A percentile compares a stretch with the other conserved stretches of the same genome.
These are phyloP conservation scores for Fusarium denticulatum DNA, from an alignment of 2,329 filamentous ascomycete species.

Conservation along the genomic window DNA sequence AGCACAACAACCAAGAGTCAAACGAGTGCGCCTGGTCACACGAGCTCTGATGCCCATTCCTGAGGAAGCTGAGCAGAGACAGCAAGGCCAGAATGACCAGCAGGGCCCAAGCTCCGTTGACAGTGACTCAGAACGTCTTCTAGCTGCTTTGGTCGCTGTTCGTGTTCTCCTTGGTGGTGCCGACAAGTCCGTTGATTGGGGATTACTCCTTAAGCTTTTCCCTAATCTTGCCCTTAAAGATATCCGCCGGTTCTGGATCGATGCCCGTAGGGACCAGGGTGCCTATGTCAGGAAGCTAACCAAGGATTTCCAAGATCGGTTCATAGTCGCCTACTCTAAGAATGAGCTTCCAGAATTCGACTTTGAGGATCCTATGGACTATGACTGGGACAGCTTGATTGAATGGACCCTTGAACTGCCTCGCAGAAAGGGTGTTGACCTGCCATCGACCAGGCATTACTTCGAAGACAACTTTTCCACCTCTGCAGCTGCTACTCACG, in stretches of 20 bases:
- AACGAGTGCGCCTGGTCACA: constrained; percentile 45
- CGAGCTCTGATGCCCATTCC: constrained; percentile 45
- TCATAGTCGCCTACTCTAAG: constrained; percentile 72
- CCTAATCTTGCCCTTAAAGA: constrained; percentile 62
- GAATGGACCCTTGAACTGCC: constrained; percentile 71
- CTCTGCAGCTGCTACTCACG: constrained; percentile 49
- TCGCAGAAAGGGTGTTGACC: constrained; percentile 55
- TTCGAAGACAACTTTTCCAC: constrained; percentile 55
- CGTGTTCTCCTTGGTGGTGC: constrained; percentile 69
- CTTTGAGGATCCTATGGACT: constrained; percentile 69
- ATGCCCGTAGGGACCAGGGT: constrained; percentile 60
- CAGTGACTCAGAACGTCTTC: constrained; percentile 47
- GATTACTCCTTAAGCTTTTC: constrained; percentile 65
- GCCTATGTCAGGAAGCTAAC: constrained; percentile 64
- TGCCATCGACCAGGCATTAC: constrained; percentile 59
- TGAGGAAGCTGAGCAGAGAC: not conserved
- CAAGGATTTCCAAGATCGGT: constrained; percentile 71
- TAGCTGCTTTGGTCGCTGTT: constrained; percentile 68
- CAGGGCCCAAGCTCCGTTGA: not conserved
- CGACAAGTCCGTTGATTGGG: constrained; percentile 69
- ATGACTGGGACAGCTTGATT: constrained; percentile 75
- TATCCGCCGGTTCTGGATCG: constrained; percentile 66
- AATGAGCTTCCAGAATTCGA: constrained; percentile 70
- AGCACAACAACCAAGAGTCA: constrained; percentile 28
- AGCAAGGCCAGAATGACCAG: constrained; percentile 13